Conservation (phyloP, 345 rosid genomes). For the Eucalyptus regnans region DNA sequence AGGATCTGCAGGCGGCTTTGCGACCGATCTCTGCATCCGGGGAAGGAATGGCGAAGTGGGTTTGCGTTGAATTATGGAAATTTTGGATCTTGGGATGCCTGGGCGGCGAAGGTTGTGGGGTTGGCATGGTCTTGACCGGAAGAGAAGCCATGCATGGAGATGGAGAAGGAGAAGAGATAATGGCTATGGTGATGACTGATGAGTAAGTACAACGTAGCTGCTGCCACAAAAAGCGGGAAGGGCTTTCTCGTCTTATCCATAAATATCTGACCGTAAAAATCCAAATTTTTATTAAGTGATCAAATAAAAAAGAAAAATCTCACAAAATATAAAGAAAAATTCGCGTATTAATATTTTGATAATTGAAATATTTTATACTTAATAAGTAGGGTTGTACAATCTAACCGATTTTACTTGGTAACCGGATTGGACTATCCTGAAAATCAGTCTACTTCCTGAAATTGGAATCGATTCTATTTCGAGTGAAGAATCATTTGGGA, state of each 20-base stretch:
- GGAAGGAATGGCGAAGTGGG: not conserved
- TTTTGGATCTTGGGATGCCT: not conserved
- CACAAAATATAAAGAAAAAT: not conserved
- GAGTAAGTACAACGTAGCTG: not conserved
- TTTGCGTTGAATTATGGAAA: not conserved
- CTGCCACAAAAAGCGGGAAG: not conserved
- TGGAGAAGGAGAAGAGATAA: not conserved
- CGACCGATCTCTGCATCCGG: not conserved
- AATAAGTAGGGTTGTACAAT: not conserved
- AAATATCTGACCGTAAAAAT: not conserved
- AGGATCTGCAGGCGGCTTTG: conserved; percentile 2
- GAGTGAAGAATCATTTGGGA: not conserved
- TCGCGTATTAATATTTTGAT: not conserved
- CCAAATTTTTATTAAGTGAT: not conserved
- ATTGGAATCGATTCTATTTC: rapidly evolving
- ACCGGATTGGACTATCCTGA: rapidly evolving
- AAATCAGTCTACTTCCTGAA: rapidly evolving
- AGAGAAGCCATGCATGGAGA: conserved; percentile 21
- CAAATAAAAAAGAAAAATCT: rapidly evolving
- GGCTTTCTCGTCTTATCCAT: not conserved
- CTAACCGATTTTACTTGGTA: too few relatives aligned
- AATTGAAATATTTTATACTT: not conserved
- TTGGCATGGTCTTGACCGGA: not conserved
- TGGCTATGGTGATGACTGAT: not conserved
- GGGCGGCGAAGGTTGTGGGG: not conserved